Evolutionary conservation across 768 basidiomycete species (phyloP), one percentile per base, ranked within the genome.

Genomic region (Tephrocybe sp.): DNA sequence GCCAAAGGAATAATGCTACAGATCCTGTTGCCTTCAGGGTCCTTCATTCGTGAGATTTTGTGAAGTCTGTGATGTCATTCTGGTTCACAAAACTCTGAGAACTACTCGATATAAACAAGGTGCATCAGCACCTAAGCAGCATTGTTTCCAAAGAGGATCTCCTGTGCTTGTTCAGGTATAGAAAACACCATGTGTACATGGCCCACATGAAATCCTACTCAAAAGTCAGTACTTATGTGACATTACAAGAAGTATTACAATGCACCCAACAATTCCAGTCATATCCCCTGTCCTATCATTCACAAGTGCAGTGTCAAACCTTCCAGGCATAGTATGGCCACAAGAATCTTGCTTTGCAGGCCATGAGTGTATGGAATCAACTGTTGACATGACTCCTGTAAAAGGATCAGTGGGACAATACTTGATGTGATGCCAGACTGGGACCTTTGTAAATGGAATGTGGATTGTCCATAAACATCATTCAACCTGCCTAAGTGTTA

Each of bases 391-490:
- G 15, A 7, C 44, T 38, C 9, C 30, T 21, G 51, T 58, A 4
- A 54, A 32, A 6, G 53, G 20, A 45, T 68, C 60, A 0, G 30
- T 45, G 20, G 56, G 48, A 28, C 51, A 44, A 49, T 66, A 67
- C 54, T 68, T 69, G 25, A 69, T 59, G 17, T 56, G 60, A 57
- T 73, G 65, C 48, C 56, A 75, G 9, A 70, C 64, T 1, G 60
- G 53, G 10, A 75, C 43, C 3, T 54, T 40, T 1, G 30, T 25
- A 39, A 70, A 68, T 20, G 53, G 60, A 7, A 70, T 50, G 26
- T 40, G 34, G 12, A 65, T 10, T 23, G 47, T 42, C 17, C 33
- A n/a, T 0, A 62, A 17, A 3, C 34, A n/a, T 0, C 48, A 40
- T 38, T 63, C 55, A 8, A 66, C 1, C 24, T 62, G 58, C 15